These are phyloP conservation scores for Lyophyllum decastes DNA, from an alignment of 768 basidiomycete species.

Conservation along the genomic window DNA sequence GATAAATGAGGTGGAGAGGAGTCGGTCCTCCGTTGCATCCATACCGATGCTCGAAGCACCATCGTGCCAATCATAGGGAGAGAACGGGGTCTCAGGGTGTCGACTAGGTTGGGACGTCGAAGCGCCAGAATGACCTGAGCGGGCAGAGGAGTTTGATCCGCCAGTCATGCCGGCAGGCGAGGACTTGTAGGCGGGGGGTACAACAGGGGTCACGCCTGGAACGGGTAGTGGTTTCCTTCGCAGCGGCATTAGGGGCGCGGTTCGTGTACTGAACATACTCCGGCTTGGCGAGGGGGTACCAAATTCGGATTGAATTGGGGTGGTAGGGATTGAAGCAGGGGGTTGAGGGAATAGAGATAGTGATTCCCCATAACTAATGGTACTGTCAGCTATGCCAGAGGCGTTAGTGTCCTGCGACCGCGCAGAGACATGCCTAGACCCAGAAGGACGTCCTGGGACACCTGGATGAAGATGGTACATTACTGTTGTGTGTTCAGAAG, in stretches of 20 bases:
- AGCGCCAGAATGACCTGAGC: conserved; percentile 1
- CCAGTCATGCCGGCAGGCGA: conserved; percentile 3
- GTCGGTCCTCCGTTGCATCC: conserved; percentile 56
- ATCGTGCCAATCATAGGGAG: conserved; percentile 62
- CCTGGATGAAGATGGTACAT: conserved; percentile 15
- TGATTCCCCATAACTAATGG: conserved; percentile 47
- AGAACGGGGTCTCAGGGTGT: conserved; percentile 23
- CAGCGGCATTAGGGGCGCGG: conserved; percentile 16
- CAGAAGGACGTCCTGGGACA: conserved; percentile 18
- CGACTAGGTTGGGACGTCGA: conserved; percentile 6
- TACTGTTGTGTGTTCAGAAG: conserved; percentile 10
- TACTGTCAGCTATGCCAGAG: conserved; percentile 59
- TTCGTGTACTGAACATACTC: conserved; percentile 22
- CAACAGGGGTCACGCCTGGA: background rate
- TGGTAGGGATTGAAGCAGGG: conserved; percentile 46
- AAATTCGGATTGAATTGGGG: conserved; percentile 37
- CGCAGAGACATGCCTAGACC: conserved; percentile 30
- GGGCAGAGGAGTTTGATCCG: conserved; percentile 1
- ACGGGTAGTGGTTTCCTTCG: conserved; percentile 13
- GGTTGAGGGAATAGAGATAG: conserved; percentile 57
- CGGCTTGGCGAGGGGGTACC: conserved; percentile 24
- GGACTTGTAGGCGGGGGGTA: background rate
- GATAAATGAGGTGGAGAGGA: conserved; percentile 64
- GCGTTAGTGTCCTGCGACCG: conserved; percentile 52
- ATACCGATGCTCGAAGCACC: conserved; percentile 58